A percentile compares a stretch with the other conserved stretches of the same genome.
Evolutionary conservation across 2,329 filamentous ascomycete species (phyloP).

Genomic region (Trichoderma atrobrunneum): DNA sequence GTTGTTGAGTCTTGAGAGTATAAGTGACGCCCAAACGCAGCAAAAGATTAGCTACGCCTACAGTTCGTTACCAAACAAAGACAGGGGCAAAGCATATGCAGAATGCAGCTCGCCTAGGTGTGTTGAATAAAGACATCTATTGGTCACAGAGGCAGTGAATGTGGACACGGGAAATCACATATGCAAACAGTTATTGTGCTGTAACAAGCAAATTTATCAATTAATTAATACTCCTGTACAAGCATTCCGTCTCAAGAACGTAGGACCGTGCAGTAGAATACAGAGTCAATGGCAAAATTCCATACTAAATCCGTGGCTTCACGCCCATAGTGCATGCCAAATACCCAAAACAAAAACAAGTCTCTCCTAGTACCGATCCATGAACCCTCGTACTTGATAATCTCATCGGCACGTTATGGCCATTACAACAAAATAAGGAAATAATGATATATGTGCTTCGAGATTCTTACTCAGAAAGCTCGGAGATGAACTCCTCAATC

Average conservation of each 20-base stretch:
- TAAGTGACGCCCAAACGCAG: neutral
- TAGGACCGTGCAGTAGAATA: slow-evolving; percentile 11
- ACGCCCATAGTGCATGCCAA: slow-evolving; percentile 22
- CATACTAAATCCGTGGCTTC: slow-evolving; percentile 20
- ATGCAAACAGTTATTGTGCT: neutral
- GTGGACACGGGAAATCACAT: neutral
- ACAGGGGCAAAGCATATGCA: neutral
- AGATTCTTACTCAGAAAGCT: slow-evolving; percentile 42
- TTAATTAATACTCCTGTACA: slow-evolving; percentile 20
- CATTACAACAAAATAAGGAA: slow-evolving; percentile 18
- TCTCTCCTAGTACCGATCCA: slow-evolving; percentile 11
- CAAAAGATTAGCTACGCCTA: neutral
- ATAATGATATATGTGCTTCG: slow-evolving; percentile 25
- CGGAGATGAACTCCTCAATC: slow-evolving; percentile 57
- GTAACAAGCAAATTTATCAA: slow-evolving; percentile 18
- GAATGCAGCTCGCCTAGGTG: neutral
- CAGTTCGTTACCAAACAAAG: neutral
- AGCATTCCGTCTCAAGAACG: slow-evolving; percentile 15
- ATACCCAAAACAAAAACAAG: slow-evolving; percentile 31
- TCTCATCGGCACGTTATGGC: slow-evolving; percentile 7
- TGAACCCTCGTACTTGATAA: slow-evolving; percentile 13
- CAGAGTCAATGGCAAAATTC: slow-evolving; percentile 16
- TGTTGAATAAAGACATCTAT: neutral
- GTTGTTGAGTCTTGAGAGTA: neutral
- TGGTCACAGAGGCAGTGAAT: neutral